Evolutionary conservation across 2,329 filamentous ascomycete genomes (phyloP).

Genomic region (Penicillium sumatraense): DNA sequence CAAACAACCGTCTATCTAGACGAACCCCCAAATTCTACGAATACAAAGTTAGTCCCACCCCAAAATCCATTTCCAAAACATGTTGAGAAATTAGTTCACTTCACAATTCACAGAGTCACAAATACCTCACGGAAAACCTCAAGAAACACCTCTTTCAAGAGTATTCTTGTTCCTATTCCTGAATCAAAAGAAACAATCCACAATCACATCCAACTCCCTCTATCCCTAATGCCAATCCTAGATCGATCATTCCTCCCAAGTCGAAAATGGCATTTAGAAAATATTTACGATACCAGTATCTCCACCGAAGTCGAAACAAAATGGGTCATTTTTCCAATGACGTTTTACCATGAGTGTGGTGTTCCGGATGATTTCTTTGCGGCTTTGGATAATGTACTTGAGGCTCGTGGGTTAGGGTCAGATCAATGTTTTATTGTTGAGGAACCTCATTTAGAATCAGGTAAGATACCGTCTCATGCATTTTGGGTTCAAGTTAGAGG

Average conservation of each 20-base stretch:
- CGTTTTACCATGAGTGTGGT: background rate
- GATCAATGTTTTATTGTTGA: background rate
- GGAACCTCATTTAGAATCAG: too few species aligned
- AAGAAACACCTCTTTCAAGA: too few species aligned
- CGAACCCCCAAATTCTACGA: too few species aligned
- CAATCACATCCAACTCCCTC: background rate
- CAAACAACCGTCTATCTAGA: too few species aligned
- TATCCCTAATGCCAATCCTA: background rate
- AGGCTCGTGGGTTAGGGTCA: too few species aligned
- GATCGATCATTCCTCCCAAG: background rate
- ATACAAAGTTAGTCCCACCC: too few species aligned
- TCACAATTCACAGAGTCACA: too few species aligned
- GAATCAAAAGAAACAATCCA: background rate
- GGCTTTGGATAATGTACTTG: background rate
- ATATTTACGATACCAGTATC: background rate
- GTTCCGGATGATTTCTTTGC: background rate
- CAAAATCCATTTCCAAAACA: too few species aligned
- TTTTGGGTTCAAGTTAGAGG: slow-evolving; percentile 8
- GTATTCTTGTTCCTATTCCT: too few species aligned
- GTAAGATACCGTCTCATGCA: background rate
- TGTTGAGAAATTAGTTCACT: too few species aligned
- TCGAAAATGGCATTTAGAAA: background rate
- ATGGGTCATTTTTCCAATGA: background rate
- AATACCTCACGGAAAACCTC: too few species aligned
- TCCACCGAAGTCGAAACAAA: background rate